Conservation (phyloP, 2,329 filamentous ascomycete species). For the Conoideocrella luteorostrata region DNA sequence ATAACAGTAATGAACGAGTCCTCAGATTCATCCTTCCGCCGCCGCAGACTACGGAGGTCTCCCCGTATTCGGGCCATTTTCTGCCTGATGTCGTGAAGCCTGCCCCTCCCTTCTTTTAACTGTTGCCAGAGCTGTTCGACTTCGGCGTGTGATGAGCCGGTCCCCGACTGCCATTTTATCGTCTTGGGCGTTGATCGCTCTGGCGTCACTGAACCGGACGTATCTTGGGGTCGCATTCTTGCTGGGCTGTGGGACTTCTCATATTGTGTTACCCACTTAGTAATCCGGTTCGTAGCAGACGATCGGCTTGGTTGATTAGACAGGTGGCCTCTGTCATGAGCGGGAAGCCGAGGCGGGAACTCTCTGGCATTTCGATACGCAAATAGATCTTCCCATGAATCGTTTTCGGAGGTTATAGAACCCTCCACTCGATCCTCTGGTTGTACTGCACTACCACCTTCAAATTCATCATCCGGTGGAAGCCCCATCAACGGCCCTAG, state of each 20-base stretch:
- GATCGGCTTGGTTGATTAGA: slow-evolving; percentile 19
- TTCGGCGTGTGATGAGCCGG: slow-evolving; percentile 20
- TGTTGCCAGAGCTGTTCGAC: slow-evolving; percentile 29
- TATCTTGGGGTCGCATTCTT: slow-evolving; percentile 11
- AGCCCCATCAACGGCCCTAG: background rate
- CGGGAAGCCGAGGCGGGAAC: slow-evolving; percentile 27
- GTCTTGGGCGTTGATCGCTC: slow-evolving; percentile 9
- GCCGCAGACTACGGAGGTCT: slow-evolving; percentile 24
- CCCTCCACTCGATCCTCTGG: background rate
- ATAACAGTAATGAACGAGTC: slow-evolving; percentile 34
- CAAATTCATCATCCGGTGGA: background rate
- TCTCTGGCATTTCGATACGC: slow-evolving; percentile 23
- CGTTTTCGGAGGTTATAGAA: slow-evolving; percentile 14
- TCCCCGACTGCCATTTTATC: background rate
- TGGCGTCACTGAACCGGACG: slow-evolving; percentile 4
- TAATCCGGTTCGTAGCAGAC: slow-evolving; percentile 25
- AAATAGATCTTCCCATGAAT: slow-evolving; percentile 22
- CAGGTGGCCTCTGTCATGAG: slow-evolving; percentile 15
- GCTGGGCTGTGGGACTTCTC: slow-evolving; percentile 21
- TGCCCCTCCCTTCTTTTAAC: slow-evolving; percentile 27
- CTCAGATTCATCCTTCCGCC: slow-evolving; percentile 28
- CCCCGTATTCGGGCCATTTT: slow-evolving; percentile 27
- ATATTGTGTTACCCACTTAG: slow-evolving; percentile 26
- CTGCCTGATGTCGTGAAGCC: slow-evolving; percentile 20
- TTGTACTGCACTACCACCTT: background rate